Conservation (phyloP, 1,284 basidiomycete species). For the Ustilago xerochloae region DNA sequence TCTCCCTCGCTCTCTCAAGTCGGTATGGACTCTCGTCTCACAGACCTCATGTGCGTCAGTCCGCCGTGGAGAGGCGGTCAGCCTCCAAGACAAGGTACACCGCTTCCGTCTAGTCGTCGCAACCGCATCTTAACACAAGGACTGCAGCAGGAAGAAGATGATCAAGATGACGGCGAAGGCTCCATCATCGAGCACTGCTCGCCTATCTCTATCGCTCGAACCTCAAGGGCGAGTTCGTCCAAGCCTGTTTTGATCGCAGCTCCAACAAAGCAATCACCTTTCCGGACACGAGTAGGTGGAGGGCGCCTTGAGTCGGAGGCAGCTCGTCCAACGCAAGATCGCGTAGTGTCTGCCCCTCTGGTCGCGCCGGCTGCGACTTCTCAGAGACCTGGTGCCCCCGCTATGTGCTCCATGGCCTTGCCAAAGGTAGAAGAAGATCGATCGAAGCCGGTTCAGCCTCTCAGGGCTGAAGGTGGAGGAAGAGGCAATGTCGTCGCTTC, state of each 20-base stretch:
- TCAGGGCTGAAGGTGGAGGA: background rate
- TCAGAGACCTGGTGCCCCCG: constrained; percentile 5
- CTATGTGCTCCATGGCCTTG: constrained; percentile 1
- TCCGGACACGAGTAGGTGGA: constrained; percentile 23
- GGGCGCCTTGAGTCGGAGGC: background rate
- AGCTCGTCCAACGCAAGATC: background rate
- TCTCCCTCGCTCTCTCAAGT: constrained; percentile 46
- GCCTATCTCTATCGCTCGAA: constrained; percentile 8
- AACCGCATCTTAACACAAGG: constrained; percentile 18
- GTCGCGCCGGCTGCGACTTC: constrained; percentile 7
- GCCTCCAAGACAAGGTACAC: constrained; percentile 27
- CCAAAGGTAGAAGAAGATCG: constrained; percentile 1
- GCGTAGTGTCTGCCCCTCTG: constrained; percentile 17
- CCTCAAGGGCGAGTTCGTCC: constrained; percentile 2
- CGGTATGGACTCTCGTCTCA: constrained; percentile 48
- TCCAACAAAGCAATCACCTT: constrained; percentile 25
- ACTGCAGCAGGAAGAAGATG: background rate
- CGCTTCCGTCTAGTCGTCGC: constrained; percentile 29
- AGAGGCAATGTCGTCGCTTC: constrained; percentile 37
- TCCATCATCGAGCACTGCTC: constrained; percentile 11
- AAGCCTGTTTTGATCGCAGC: background rate
- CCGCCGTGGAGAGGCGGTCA: constrained; percentile 34
- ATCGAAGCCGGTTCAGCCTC: background rate
- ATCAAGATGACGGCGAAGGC: constrained; percentile 10
- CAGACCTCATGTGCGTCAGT: constrained; percentile 44